Conservation (phyloP, 192 early-diverging fungal species). For the Linnemannia exigua region DNA sequence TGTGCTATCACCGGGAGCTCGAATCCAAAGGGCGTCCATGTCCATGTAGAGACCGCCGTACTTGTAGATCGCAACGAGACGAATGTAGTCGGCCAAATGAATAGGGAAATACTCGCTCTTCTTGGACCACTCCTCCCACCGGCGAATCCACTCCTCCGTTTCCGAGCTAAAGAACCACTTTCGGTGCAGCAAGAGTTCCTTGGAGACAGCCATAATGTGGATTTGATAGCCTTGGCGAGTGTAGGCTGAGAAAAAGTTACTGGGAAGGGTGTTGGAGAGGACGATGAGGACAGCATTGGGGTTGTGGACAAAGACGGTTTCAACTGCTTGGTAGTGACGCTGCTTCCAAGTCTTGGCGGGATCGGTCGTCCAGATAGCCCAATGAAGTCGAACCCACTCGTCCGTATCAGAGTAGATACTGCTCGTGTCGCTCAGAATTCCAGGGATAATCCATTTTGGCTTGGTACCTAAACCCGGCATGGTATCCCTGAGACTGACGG, state of each 20-base stretch:
- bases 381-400: conserved; percentile 70
- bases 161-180: conserved; percentile 70
- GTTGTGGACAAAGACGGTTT: conserved; percentile 70
- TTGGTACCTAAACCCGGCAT: conserved; percentile 47
- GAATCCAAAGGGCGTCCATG: conserved; percentile 73
- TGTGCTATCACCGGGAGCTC: conserved; percentile 61
- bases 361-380: conserved; percentile 72
- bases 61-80: conserved; percentile 65
- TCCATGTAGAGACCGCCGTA: conserved; percentile 77
- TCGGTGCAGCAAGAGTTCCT: conserved; percentile 63
- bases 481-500: conserved; percentile 37
- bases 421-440: conserved; percentile 62
- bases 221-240: conserved; percentile 67
- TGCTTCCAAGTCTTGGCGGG: conserved; percentile 63
- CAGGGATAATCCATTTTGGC: conserved; percentile 69
- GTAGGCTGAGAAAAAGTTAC: conserved; percentile 66
- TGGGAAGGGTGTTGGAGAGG: conserved; percentile 63
- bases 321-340: conserved; percentile 69
- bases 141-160: conserved; percentile 64
- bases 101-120: conserved; percentile 63
- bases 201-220: conserved; percentile 66
- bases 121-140: conserved; percentile 68
- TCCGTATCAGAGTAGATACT: conserved; percentile 68
- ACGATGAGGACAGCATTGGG: conserved; percentile 69
- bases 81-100: conserved; percentile 69